Evolutionary conservation across 208 protist genomes (phyloP).

Genomic region (Borovskyia barvae): DNA sequence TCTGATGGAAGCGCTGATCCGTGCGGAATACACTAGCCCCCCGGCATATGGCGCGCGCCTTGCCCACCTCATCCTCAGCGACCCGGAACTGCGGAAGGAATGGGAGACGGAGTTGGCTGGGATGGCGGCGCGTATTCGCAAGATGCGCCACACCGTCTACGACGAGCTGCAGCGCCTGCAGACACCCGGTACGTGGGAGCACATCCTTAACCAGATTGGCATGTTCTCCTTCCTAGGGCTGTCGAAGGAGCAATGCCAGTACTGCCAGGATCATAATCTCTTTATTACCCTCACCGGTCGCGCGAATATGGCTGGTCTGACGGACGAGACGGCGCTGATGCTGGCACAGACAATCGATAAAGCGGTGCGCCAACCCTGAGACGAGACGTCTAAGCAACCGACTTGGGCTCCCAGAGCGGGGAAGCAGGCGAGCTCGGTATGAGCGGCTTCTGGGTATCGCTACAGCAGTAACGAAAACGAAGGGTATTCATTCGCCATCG

Average conservation of each 20-base stretch:
- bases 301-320: slow-evolving; percentile 84
- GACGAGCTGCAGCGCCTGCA: slow-evolving; percentile 65
- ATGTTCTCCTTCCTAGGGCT: slow-evolving; percentile 98
- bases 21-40: slow-evolving; percentile 95
- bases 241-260: slow-evolving; percentile 79
- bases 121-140: slow-evolving; percentile 84
- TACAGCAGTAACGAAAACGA: too few relatives aligned
- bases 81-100: slow-evolving; percentile 67
- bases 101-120: slow-evolving; percentile 92
- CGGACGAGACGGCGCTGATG: slow-evolving; percentile 48
- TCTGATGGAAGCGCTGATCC: slow-evolving; percentile 81
- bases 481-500: too few relatives aligned
- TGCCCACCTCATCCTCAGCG: slow-evolving; percentile 89
- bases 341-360: slow-evolving; percentile 68
- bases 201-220: slow-evolving; percentile 96
- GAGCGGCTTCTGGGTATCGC: too few relatives aligned
- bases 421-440: too few relatives aligned
- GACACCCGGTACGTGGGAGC: slow-evolving; percentile 92
- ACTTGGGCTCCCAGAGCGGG: too few relatives aligned
- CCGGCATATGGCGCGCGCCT: slow-evolving; percentile 95
- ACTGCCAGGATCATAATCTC: slow-evolving; percentile 59
- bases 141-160: slow-evolving; percentile 78
- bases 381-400: too few relatives aligned
- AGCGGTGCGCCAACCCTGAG: slow-evolving; percentile 52
- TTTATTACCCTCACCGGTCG: slow-evolving; percentile 76